phyloP scores from a whole-genome alignment of 2,329 filamentous ascomycete species.

The Curvularia sp. region DNA sequence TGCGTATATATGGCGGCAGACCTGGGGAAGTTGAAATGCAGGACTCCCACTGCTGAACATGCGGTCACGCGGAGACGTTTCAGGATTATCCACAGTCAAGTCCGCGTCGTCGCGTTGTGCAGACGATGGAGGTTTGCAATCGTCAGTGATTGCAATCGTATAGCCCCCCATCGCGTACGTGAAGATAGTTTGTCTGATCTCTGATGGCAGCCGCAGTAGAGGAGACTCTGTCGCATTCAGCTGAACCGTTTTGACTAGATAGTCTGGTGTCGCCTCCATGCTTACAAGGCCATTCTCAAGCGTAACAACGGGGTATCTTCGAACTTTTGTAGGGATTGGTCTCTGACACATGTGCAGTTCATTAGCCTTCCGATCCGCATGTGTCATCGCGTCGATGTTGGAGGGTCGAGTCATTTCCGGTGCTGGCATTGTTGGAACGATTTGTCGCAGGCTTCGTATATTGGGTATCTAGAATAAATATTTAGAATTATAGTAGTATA shows the following conservation, averaged over 20 bases:
- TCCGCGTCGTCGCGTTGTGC: too few species aligned
- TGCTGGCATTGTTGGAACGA: neutral
- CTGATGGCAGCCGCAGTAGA: conserved; percentile 14
- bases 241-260: neutral
- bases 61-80: neutral
- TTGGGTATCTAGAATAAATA: too few species aligned
- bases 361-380: neutral
- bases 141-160: too few species aligned
- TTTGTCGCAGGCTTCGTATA: neutral
- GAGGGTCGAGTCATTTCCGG: neutral
- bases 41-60: neutral
- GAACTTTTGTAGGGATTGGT: neutral
- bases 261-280: conserved; percentile 5
- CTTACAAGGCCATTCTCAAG: conserved; percentile 6
- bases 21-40: neutral
- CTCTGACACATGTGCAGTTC: neutral
- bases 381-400: neutral
- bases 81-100: neutral
- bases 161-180: neutral
- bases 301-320: neutral
- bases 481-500: too few species aligned
- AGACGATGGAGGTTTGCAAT: neutral
- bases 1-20: neutral
- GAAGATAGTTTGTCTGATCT: conserved; percentile 13
- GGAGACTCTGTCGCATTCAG: conserved; percentile 6